A percentile compares a stretch with the other conserved stretches of the same genome.
Evolutionary conservation across 2,329 filamentous ascomycete species (phyloP).

Genomic region (Cladosporium sp.): DNA sequence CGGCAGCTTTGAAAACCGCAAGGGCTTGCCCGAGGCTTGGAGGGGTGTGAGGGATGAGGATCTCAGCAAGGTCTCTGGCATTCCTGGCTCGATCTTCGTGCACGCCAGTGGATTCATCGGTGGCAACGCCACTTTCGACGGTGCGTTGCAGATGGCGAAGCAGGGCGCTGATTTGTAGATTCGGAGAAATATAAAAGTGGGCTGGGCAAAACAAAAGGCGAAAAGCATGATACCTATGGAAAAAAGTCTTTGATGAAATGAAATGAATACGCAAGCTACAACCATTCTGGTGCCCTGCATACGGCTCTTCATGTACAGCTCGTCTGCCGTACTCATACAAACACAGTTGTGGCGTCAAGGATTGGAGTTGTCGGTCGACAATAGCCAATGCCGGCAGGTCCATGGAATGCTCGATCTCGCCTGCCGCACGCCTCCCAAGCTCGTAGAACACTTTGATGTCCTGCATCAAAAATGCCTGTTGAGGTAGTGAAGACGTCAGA

Average conservation of each 20-base stretch:
- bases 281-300: not conserved
- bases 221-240: not conserved
- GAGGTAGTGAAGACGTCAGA: not conserved
- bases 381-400: not conserved
- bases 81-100: slow-evolving; percentile 81
- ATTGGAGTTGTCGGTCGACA: not conserved
- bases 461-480: not conserved
- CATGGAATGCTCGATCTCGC: not conserved
- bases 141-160: slow-evolving; percentile 79
- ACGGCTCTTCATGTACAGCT: not conserved
- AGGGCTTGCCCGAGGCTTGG: slow-evolving; percentile 88
- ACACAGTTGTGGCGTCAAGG: not conserved
- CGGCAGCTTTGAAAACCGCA: slow-evolving; percentile 88
- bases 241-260: slow-evolving; percentile 3
- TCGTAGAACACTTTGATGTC: not conserved
- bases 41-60: slow-evolving; percentile 85
- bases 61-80: slow-evolving; percentile 69
- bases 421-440: not conserved
- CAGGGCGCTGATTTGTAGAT: slow-evolving; percentile 60
- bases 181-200: not conserved
- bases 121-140: slow-evolving; percentile 88
- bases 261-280: not conserved
- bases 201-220: not conserved
- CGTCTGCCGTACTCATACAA: not conserved
- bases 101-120: slow-evolving; percentile 96